Evolutionary conservation across 2,329 filamentous ascomycete genomes (phyloP), one percentile per base, ranked within the genome.

Genomic region (Sarocladiaceae sp.): DNA sequence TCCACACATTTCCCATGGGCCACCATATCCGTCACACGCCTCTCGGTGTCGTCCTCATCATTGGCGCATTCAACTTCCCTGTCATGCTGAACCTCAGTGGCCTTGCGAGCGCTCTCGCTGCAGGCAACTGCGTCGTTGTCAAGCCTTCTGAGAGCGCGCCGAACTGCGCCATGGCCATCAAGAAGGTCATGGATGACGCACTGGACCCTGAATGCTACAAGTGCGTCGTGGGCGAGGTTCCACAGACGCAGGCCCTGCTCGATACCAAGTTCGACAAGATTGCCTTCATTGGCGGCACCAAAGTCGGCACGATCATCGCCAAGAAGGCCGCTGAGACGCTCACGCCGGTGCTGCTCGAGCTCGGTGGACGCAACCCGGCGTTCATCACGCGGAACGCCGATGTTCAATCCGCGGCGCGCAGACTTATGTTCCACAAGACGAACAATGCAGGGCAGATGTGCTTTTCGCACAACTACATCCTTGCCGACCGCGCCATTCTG

Each of bases 201-300:
- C 80, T 98, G 44, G 93, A 97, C 60, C 78, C 80, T 2, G 77
- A 80, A 13, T 83, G 82, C 54, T 96, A 88, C 65, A 69, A 72
- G 27, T 78, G 88, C 47, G 72, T 96, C 53, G 93, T 96, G 61
- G 93, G 93, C 48, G 82, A 72, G 21, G 67, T 95, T 16, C 74
- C 83, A 3, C 88, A 95, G 71, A 89, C 85, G 3, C 88, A 85
- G 35, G 82, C 81, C 11, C 69, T 97, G 34, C 76, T 98, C 26
- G 80, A 91, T 47, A 80, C 89, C 69, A 91, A 91, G 64, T 98
- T 90, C 84, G 90, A 94, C 69, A 97, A 96, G 76, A 94, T 98
- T 58, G 90, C 93, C 72, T 98, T 95, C 70, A 98, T 93, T 1
- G 93, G 93, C 45, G 83, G 81, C 56, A 75, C 76, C 43, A 69